These are phyloP conservation scores for Rhodotorula graminis DNA, from an alignment of 768 basidiomycete genomes.

Conservation along the genomic window DNA sequence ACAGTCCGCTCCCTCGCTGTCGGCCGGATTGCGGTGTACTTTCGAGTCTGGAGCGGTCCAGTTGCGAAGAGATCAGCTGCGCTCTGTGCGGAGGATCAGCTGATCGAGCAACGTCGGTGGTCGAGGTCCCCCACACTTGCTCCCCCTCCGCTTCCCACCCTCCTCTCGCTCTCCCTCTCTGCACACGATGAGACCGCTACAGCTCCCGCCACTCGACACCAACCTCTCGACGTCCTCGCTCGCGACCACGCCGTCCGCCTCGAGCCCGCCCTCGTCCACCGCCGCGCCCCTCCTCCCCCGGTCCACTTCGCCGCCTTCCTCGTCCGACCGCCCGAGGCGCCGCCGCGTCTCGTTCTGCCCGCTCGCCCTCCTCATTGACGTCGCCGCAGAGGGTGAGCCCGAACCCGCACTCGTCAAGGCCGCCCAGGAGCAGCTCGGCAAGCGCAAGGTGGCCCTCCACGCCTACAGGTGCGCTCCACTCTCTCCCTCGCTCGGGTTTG, in stretches of 20 bases:
- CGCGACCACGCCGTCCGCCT: background rate
- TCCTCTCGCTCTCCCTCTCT: background rate
- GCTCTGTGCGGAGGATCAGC: too few relatives aligned
- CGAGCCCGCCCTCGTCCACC: background rate
- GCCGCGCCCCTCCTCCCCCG: background rate
- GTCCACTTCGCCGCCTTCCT: too few relatives aligned
- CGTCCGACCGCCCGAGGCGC: background rate
- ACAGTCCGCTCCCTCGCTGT: too few relatives aligned
- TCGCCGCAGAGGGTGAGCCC: conserved; percentile 13
- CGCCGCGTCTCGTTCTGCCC: conserved; percentile 18
- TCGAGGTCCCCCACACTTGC: too few relatives aligned
- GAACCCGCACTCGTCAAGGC: conserved; percentile 5
- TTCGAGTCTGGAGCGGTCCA: too few relatives aligned
- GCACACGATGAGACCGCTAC: background rate
- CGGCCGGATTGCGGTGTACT: too few relatives aligned
- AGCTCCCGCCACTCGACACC: background rate
- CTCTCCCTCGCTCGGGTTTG: background rate
- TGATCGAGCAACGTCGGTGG: too few relatives aligned
- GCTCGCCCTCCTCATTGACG: conserved; percentile 8
- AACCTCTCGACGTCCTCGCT: background rate
- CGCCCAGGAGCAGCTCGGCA: background rate
- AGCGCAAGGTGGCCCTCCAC: conserved; percentile 8
- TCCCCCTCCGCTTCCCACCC: too few relatives aligned
- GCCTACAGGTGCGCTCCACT: conserved; percentile 22
- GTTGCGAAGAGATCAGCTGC: too few relatives aligned